Conservation (phyloP, 768 basidiomycete species). For the Amyloporia xantha region DNA sequence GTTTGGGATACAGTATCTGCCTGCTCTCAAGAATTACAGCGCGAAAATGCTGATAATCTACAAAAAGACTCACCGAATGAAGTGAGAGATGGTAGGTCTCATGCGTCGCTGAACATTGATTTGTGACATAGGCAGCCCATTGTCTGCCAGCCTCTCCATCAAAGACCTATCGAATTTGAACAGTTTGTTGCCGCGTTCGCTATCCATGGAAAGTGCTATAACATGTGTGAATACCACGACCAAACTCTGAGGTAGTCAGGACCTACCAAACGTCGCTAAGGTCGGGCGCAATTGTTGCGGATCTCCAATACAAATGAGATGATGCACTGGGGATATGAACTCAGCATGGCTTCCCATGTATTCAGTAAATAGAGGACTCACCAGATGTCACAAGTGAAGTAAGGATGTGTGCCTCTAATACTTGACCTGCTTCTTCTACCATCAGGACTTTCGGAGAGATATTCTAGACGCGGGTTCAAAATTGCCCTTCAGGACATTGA, state of each 20-base stretch:
- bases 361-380: background rate
- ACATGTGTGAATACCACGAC: too few species aligned
- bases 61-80: slow-evolving; percentile 40
- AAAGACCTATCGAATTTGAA: slow-evolving; percentile 60
- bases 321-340: slow-evolving; percentile 41
- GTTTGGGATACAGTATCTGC: slow-evolving; percentile 51
- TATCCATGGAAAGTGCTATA: slow-evolving; percentile 73
- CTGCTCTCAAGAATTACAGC: slow-evolving; percentile 25
- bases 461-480: background rate
- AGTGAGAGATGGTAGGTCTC: slow-evolving; percentile 60
- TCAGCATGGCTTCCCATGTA: background rate
- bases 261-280: slow-evolving; percentile 25
- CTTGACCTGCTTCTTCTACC: slow-evolving; percentile 80
- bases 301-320: slow-evolving; percentile 77
- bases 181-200: slow-evolving; percentile 41
- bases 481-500: background rate
- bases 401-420: slow-evolving; percentile 71
- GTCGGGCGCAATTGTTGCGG: slow-evolving; percentile 70
- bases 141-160: slow-evolving; percentile 63
- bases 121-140: slow-evolving; percentile 58
- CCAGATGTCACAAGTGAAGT: slow-evolving; percentile 48
- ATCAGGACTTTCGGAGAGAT: slow-evolving; percentile 29
- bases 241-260: too few species aligned
- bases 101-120: slow-evolving; percentile 72
- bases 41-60: background rate